These are phyloP conservation scores for Nymphaea colorata DNA, from an alignment of 164 flowering plant species.

Conservation along the genomic window DNA sequence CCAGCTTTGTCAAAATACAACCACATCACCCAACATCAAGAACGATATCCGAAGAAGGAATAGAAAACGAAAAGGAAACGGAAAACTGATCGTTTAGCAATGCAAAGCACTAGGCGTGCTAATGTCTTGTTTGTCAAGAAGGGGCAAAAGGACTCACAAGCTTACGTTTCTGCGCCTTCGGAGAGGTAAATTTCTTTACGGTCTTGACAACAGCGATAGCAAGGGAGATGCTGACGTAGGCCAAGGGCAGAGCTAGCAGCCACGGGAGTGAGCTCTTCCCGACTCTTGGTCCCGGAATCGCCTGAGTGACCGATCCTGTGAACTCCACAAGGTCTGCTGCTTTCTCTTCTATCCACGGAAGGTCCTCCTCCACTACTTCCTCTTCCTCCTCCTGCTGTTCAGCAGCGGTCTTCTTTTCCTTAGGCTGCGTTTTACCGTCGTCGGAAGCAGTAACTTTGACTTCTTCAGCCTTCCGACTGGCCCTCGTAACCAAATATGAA, in stretches of 20 bases:
- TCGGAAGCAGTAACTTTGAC: background rate
- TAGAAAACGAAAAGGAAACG: too few species aligned
- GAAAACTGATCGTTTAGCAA: too few species aligned
- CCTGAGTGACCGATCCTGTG: constrained; percentile 81
- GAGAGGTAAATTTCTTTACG: constrained; percentile 56
- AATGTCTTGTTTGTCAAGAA: background rate
- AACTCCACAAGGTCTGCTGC: constrained; percentile 89
- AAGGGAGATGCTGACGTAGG: constrained; percentile 61
- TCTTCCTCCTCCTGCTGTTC: constrained; percentile 22
- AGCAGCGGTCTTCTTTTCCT: background rate
- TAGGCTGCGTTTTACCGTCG: constrained; percentile 5
- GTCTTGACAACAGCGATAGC: constrained; percentile 69
- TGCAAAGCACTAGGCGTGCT: too few species aligned
- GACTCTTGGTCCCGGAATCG: constrained; percentile 88
- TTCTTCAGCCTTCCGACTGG: constrained; percentile 11
- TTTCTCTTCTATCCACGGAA: constrained; percentile 93
- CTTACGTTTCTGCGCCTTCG: constrained; percentile 44
- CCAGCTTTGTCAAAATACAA: too few species aligned
- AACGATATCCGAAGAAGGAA: too few species aligned
- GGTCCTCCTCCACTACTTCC: constrained; percentile 66
- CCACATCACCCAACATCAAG: too few species aligned
- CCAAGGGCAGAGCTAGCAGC: constrained; percentile 74
- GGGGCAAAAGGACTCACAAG: constrained; percentile 29
- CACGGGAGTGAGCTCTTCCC: constrained; percentile 73
- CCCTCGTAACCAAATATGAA: constrained; percentile 6